Evolutionary conservation across 192 early-diverging fungal species (phyloP), one percentile per base, ranked within the genome.

Genomic region (Podila clonocystis): DNA sequence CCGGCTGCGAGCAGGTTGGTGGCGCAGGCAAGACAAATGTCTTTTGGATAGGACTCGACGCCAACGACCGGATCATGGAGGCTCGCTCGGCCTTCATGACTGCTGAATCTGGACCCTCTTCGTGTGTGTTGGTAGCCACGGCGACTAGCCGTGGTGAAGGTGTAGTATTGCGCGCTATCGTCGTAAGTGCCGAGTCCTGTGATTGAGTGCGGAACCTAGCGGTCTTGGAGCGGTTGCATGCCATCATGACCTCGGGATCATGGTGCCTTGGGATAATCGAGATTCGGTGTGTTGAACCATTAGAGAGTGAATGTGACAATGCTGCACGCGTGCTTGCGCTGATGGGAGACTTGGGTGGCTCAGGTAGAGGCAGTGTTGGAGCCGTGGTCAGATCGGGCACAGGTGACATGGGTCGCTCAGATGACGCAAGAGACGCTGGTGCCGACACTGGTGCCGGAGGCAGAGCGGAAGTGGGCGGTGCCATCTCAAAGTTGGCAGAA

Each of bases 251-350:
- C 15, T 80, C 77, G 5, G 77, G 71, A 55, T 80, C 77, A 20
- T 80, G 77, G 34, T 80, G 71, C 33, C 77, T 48, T 31, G 77
- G 77, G 3, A 80, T 69, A 26, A 79, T 80, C 29, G 65, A 38
- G 61, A 80, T 73, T 4, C 77, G 70, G 4, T 67, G 77, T 12
- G 65, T 59, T 12, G 76, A 79, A 8, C 76, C 65, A 48, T 59
- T 79, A 38, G 76, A 79, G 11, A 79, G 55, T 0, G 75, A 59
- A 22, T 68, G 59, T 13, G 61, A 72, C 34, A 79, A 34, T 17
- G 64, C 20, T 19, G 20, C 20, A 24, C 31, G n/a, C 65, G 65
- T 20, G 76, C 52, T 7, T 33, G 50, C 19, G 65, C 34, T 58
- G 22, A 34, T 26, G 19, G 30, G 30, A 24, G 49, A 48, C 52